phyloP scores from a whole-genome alignment of 148 eudicot species.

The Persicaria maculosa region DNA sequence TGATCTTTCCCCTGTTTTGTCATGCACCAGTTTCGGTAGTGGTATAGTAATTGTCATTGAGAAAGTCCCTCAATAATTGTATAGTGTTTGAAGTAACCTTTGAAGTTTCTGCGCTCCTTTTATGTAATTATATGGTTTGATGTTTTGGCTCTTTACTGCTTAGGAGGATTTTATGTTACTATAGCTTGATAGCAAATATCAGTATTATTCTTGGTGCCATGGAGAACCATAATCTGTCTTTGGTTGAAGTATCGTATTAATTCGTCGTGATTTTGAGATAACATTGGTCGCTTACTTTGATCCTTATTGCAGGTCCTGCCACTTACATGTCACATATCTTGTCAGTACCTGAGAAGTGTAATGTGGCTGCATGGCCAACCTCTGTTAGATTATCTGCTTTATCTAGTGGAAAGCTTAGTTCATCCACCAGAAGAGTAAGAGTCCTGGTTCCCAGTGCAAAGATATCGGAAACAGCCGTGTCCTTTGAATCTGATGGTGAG shows the following conservation, averaged over 20 bases:
- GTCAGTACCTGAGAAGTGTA: constrained; percentile 31
- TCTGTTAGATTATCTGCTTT: constrained; percentile 23
- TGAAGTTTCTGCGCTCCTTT: background rate
- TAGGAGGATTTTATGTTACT: background rate
- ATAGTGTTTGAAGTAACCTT: background rate
- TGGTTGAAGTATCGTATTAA: background rate
- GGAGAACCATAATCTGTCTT: background rate
- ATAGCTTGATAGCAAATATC: background rate
- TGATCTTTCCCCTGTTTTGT: background rate
- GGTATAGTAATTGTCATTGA: background rate
- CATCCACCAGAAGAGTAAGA: constrained; percentile 29
- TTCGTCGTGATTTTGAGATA: background rate
- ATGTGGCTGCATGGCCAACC: constrained; percentile 25
- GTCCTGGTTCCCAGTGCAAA: constrained; percentile 44
- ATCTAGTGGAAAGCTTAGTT: constrained; percentile 31
- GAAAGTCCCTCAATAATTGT: background rate
- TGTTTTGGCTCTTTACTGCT: background rate
- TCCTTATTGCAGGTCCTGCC: constrained; percentile 1
- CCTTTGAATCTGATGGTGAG: constrained; percentile 50
- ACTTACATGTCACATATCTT: constrained; percentile 3
- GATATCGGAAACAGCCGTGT: constrained; percentile 35
- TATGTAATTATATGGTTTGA: background rate
- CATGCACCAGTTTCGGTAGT: background rate
- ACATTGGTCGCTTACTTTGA: background rate
- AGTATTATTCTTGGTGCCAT: background rate